phyloP scores from a whole-genome alignment of 1,139 yeast species.

The Candida dubliniensis region DNA sequence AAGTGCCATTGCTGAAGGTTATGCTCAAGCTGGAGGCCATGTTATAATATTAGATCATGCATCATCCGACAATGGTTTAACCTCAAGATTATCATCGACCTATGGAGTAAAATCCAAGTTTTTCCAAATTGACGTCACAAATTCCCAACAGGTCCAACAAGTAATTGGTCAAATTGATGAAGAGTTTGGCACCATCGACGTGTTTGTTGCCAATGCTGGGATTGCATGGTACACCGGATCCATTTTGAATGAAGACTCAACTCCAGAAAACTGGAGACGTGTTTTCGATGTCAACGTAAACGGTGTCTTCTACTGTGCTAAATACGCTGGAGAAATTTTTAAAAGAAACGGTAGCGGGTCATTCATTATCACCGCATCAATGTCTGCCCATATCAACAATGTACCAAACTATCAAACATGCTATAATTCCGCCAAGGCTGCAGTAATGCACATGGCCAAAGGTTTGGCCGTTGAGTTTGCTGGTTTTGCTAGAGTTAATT shows the following conservation, averaged over 20 bases:
- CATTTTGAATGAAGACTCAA: constrained; percentile 51
- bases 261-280: constrained; percentile 49
- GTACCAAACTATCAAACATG: constrained; percentile 57
- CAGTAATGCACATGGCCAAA: constrained; percentile 53
- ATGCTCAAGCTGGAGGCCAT: constrained; percentile 86
- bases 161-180: constrained; percentile 54
- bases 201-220: constrained; percentile 88
- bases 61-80: constrained; percentile 37
- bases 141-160: constrained; percentile 53
- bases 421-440: constrained; percentile 60
- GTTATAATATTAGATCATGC: constrained; percentile 71
- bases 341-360: constrained; percentile 50
- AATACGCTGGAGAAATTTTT: constrained; percentile 52
- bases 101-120: constrained; percentile 65
- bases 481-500: constrained; percentile 53
- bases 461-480: constrained; percentile 58
- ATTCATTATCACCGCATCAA: constrained; percentile 62
- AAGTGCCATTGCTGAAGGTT: constrained; percentile 73
- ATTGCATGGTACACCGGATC: constrained; percentile 81
- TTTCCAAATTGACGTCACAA: constrained; percentile 65
- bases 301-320: constrained; percentile 60
- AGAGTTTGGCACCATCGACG: constrained; percentile 73
- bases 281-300: constrained; percentile 54
- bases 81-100: constrained; percentile 48
- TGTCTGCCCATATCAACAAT: constrained; percentile 58